Evolutionary conservation across 805 yeast species (phyloP), one percentile per base, ranked within the genome.

Genomic region (Starmerella tilneyi): DNA sequence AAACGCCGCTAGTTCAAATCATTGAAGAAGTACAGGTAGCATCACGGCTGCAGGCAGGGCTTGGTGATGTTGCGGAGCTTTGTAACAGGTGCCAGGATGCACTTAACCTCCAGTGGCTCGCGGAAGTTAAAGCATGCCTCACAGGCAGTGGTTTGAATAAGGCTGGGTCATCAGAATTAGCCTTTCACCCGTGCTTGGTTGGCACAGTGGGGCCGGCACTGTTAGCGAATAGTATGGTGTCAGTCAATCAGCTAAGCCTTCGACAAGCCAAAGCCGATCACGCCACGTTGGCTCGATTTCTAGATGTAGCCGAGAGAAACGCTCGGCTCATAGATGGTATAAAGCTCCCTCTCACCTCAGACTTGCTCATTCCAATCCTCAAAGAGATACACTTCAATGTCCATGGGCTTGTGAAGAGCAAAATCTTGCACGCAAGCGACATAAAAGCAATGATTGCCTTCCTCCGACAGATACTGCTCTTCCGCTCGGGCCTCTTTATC

Each of bases 401-500:
- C 13, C 12, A 15, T 5, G 9, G 16, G n/a, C 17, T 36, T 20
- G 30, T 36, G 4, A 8, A 21, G 9, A 7, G 13, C n/a, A 19
- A 22, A 7, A 24, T 24, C 8, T 1, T 36, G 30, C 40, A 36
- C 6, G 17, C 52, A 5, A 28, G 22, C 2, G 29, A 24, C n/a
- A 36, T 47, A 8, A 22, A 26, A 8, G 37, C 35, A 6, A 17
- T 48, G 26, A 31, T 48, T 4, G 12, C 6, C 2, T 21, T 44
- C 12, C 22, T 52, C 19, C 37, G 52, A 2, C 29, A 35, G 7
- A 31, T 50, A 11, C 42, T 48, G 2, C 41, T 52, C 13, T 44
- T 47, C 20, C 54, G 56, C 3, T 48, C 52, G 8, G 13, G 45
- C 3, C 13, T 13, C n/a, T 50, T 50, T 33, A 32, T 35, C 17